These are phyloP conservation scores for Vachellia pachyceras DNA, from an alignment of 306 rosid species.

Conservation along the genomic window DNA sequence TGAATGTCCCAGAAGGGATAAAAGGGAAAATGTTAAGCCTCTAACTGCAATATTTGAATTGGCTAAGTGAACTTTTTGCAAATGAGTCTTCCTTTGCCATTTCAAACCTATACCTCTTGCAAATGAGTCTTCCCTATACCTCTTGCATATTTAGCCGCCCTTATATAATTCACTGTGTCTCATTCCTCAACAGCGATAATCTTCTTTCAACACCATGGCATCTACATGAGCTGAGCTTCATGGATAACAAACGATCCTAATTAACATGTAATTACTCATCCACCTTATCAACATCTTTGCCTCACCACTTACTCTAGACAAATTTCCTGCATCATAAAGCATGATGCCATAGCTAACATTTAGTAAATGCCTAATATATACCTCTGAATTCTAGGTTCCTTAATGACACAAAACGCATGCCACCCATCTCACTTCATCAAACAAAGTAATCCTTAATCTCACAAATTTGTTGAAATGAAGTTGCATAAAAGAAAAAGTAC, in stretches of 20 bases:
- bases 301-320: neutral
- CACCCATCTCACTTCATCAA: slow-evolving; percentile 9
- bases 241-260: slow-evolving; percentile 5
- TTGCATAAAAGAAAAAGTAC: neutral
- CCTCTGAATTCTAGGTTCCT: neutral
- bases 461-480: neutral
- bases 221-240: slow-evolving; percentile 6
- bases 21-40: neutral
- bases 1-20: slow-evolving; percentile 29
- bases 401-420: slow-evolving; percentile 17
- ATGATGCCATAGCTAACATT: slow-evolving; percentile 9
- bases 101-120: slow-evolving; percentile 5
- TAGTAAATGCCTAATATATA: slow-evolving; percentile 20
- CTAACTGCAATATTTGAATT: neutral
- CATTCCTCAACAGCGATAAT: slow-evolving; percentile 6
- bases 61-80: neutral
- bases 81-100: neutral
- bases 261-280: neutral
- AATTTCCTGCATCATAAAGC: slow-evolving; percentile 15
- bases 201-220: slow-evolving; percentile 14
- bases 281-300: slow-evolving; percentile 9
- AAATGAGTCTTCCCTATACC: slow-evolving; percentile 14
- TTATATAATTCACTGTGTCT: slow-evolving; percentile 16
- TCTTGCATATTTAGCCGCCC: neutral
- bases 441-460: slow-evolving; percentile 9